Conservation (phyloP, 768 basidiomycete species). For the Thelephora aurantiotincta region DNA sequence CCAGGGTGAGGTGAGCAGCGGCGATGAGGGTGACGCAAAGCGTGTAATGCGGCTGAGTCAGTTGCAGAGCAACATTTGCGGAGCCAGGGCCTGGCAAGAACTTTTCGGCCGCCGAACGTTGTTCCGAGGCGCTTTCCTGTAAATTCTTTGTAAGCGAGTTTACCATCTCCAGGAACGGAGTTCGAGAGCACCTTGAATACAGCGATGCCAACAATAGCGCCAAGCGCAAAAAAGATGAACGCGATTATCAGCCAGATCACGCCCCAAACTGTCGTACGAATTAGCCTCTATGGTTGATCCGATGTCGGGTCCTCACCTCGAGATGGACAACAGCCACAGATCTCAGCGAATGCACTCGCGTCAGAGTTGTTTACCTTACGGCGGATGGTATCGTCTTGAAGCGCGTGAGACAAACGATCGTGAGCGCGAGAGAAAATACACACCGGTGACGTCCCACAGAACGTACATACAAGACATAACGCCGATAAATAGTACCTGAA, state of each 20-base stretch:
- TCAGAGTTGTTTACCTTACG: conserved; percentile 82
- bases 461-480: conserved; percentile 82
- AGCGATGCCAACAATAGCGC: conserved; percentile 63
- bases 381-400: conserved; percentile 66
- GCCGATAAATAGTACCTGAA: conserved; percentile 67
- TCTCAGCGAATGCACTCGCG: conserved; percentile 70
- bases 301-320: conserved; percentile 32
- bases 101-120: conserved; percentile 32
- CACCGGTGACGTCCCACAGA: conserved; percentile 79
- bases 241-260: conserved; percentile 76
- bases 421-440: conserved; percentile 10
- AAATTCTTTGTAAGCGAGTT: neutral
- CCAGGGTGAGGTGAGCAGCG: too few species aligned
- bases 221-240: conserved; percentile 58
- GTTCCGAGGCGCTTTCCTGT: conserved; percentile 48
- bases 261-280: conserved; percentile 53
- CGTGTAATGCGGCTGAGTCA: too few species aligned
- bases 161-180: neutral
- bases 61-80: too few species aligned
- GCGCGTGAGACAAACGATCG: neutral
- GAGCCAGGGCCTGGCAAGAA: conserved; percentile 48
- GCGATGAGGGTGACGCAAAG: too few species aligned
- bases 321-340: conserved; percentile 79
- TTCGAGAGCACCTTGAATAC: conserved; percentile 56
- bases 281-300: neutral